Base-by-base conservation (phyloP, 139 green algal species). In the Picochlorum sp. region DNA sequence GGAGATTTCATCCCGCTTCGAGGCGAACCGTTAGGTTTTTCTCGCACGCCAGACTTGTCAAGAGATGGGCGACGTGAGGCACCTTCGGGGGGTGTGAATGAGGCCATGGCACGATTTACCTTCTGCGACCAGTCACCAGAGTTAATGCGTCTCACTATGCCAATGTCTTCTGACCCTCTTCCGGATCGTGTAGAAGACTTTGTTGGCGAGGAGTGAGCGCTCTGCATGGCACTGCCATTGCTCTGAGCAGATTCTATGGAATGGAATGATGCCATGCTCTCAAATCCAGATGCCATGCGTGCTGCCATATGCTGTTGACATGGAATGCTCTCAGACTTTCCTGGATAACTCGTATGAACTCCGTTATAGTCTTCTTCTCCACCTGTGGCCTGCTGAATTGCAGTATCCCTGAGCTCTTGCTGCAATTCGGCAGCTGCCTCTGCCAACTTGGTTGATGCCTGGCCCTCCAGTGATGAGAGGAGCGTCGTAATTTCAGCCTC, bases 391-490 rank as follows among this genome's bases (percentile, higher is more conserved):
- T 75, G 69, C 51, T 56, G 37, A 38, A 75, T 61, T n/a, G 65
- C 62, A n/a, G 28, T 79, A 2, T 47, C 38, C 8, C 13, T 69
- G 11, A 77, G 28, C 6, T 24, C 32, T 24, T 54, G n/a, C 32
- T 72, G 47, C 38, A 82, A 44, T 49, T 34, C 61, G 18, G 47
- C 49, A 13, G 46, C 65, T 3, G 61, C 69, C 23, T 49, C 30
- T 18, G 20, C 28, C 49, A 68, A 26, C 32, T 32, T 59, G 41
- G 23, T 49, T 8, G 37, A 52, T 11, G 11, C 23, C 30, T 73
- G 37, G 78, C 73, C 49, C 60, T 85, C 38, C 38, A 89, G 14
- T 73, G 88, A 6, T 13, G 58, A 74, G 32, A 79, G 84, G 59
- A 85, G 68, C 23, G 51, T 47, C 18, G 37, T 49, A 11, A 85